Base-by-base conservation (phyloP, 2,329 filamentous ascomycete genomes). In the Beauveria australis region DNA sequence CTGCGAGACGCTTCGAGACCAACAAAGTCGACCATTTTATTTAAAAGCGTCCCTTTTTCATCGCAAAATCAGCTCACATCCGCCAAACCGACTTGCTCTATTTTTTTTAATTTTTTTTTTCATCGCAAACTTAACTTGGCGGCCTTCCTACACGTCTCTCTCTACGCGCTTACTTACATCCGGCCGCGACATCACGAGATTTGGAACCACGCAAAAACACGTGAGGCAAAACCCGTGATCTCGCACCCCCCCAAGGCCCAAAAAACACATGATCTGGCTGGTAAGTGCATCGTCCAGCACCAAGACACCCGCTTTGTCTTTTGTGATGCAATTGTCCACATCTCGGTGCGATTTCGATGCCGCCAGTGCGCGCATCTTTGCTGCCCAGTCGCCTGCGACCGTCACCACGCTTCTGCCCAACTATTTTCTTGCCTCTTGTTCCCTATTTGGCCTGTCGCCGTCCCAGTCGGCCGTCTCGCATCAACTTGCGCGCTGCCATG, bases 121-220 rank as follows among this genome's bases (percentile, higher is more conserved):
- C 10, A n/a, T 9, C 30, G 57, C 63, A n/a, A 33, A 24, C 18
- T 2, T 2, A n/a, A 66, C 63, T 41, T 30, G 30, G 33, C 30
- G 52, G 63, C 48, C 43, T 46, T 53, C 40, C 40, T 46, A 37
- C 56, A 61, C 59, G 54, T 64, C 63, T 59, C 44, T 33, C 51
- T 43, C 62, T 53, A 60, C 57, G 62, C 62, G 62, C 65, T 65
- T 57, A 70, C 71, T 72, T 73, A 72, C 59, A 65, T 64, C 68
- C 64, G 66, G 66, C 61, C 64, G 67, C 75, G 75, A 77, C 75
- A 78, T 78, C 76, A 78, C 76, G 76, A 78, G 76, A 74, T 77
- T 72, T 59, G 56, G 56, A 46, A 48, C 55, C 70, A 73, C 74
- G 73, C 70, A 71, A 72, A 72, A 75, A 74, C 75, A 77, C 75